These are phyloP conservation scores for Sclerotinia subarctica DNA, from an alignment of 2,329 filamentous ascomycete genomes.

Conservation along the genomic window DNA sequence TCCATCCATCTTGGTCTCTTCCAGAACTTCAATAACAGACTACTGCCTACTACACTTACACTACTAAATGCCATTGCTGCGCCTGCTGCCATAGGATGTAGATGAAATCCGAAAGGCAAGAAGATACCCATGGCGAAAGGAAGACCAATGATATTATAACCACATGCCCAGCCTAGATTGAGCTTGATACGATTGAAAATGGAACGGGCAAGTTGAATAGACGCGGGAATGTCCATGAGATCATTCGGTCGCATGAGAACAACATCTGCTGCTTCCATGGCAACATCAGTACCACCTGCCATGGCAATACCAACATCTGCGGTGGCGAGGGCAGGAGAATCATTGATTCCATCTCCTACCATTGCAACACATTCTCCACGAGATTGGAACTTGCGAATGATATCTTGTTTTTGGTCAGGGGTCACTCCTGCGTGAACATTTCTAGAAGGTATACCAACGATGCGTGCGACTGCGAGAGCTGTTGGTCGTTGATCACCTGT, in stretches of 20 bases:
- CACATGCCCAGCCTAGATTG: slow-evolving; percentile 87
- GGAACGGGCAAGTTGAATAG: slow-evolving; percentile 73
- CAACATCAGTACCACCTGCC: slow-evolving; percentile 88
- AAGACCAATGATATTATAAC: slow-evolving; percentile 87
- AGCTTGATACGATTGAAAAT: slow-evolving; percentile 94
- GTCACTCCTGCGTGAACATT: slow-evolving; percentile 85
- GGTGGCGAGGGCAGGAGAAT: slow-evolving; percentile 89
- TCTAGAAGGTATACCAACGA: slow-evolving; percentile 73
- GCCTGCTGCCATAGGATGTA: slow-evolving; percentile 92
- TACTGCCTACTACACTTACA: slow-evolving; percentile 84
- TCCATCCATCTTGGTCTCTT: slow-evolving; percentile 83
- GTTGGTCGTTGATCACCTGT: slow-evolving; percentile 88
- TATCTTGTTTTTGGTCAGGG: slow-evolving; percentile 85
- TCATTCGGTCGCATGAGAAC: slow-evolving; percentile 93
- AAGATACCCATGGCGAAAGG: slow-evolving; percentile 98
- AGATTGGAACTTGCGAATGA: slow-evolving; percentile 73
- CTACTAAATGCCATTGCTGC: slow-evolving; percentile 90
- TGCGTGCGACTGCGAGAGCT: slow-evolving; percentile 75
- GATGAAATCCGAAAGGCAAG: slow-evolving; percentile 78
- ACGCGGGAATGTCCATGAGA: slow-evolving; percentile 87
- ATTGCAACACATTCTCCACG: slow-evolving; percentile 81
- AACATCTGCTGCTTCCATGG: slow-evolving; percentile 94
- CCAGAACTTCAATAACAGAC: slow-evolving; percentile 84
- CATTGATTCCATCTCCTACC: slow-evolving; percentile 98
- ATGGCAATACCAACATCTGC: slow-evolving; percentile 93